Base-by-base conservation (phyloP, 2,329 filamentous ascomycete species). In the Nannizzia gypsea region DNA sequence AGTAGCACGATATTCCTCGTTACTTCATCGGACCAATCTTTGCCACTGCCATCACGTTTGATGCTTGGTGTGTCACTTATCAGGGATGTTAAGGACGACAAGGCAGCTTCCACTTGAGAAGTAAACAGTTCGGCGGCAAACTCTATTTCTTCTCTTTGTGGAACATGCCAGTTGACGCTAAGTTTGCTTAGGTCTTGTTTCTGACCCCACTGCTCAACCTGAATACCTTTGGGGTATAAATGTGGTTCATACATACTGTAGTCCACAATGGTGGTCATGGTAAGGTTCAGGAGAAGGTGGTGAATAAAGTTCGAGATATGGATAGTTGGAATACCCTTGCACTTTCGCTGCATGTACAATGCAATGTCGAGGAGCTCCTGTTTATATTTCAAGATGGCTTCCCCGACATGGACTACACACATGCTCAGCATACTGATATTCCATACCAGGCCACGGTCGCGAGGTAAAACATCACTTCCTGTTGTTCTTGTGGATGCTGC, bases 271-370 rank as follows among this genome's bases (percentile, higher is more conserved):
- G 97, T 99, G 0, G 90, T 96, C 64, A 92, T 88, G 0, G 93
- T 97, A 58, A 97, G 77, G 71, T 97, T 97, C 64, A 99, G 85
- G 13, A 99, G 80, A 40, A 99, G 81, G 72, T 99, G 95, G 73
- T 99, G 93, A 60, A 97, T 91, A 72, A 91, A 96, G 74, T 99
- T 99, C 61, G 92, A 97, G 44, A 97, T 87, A 72, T 99, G 90
- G 52, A 97, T 90, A 1, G 93, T 95, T 0, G 93, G 90, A 62
- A 96, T 86, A 22, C 93, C 93, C 66, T 89, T 87, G 73, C 93
- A 99, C 69, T 90, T 92, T 67, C 93, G 84, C 72, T 99, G 93
- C 92, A 99, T 97, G 74, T 92, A 97, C 59, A 88, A 80, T 11
- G 92, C 90, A 71, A 99, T 92, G 63, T 90, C 88, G 64, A 96